Base-by-base conservation (phyloP, 2,329 filamentous ascomycete species). In the Anthostomella pinea region DNA sequence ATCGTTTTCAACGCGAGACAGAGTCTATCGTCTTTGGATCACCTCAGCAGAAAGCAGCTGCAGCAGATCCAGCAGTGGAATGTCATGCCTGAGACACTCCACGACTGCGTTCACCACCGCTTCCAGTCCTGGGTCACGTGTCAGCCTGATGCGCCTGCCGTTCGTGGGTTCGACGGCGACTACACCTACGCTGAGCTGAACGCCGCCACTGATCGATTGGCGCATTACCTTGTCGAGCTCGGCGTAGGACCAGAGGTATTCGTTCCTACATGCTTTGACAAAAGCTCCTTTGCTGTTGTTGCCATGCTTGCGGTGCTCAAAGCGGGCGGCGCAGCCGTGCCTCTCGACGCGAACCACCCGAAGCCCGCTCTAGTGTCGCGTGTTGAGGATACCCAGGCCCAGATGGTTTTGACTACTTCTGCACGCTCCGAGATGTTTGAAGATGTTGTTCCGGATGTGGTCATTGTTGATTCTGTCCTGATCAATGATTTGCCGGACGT, bases 241-340 rank as follows among this genome's bases (percentile, higher is more conserved):
- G 33, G 34, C 11, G 36, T 48, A 4, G 36, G 38, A 3, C 33
- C 41, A 8, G 42, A 43, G 15, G 25, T 38, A 2, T 33, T 48
- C n/a, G 21, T 48, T 8, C 38, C 41, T 1, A 22, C 45, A n/a
- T 40, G 26, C 15, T 48, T 48, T 18, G 45, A 48, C 10, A 48
- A 48, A 31, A 28, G 38, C 23, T 25, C 28, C 10, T 48, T 41
- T 41, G 22, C 28, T 8, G 29, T 34, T 5, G 24, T 55, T 5
- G 44, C 44, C 6, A 47, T 57, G 29, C 27, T 57, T 3, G 51
- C 34, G 9, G 37, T 57, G 11, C 30, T 54, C 11, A 52, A 57
- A 31, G 43, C 51, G 6, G 55, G 56, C 11, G 53, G 49, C 7
- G 56, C 47, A 5, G 58, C 50, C 33, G 40, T 52, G 1, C 51